phyloP scores from a whole-genome alignment of 495 filamentous ascomycete genomes.

The Talaromyces liani region DNA sequence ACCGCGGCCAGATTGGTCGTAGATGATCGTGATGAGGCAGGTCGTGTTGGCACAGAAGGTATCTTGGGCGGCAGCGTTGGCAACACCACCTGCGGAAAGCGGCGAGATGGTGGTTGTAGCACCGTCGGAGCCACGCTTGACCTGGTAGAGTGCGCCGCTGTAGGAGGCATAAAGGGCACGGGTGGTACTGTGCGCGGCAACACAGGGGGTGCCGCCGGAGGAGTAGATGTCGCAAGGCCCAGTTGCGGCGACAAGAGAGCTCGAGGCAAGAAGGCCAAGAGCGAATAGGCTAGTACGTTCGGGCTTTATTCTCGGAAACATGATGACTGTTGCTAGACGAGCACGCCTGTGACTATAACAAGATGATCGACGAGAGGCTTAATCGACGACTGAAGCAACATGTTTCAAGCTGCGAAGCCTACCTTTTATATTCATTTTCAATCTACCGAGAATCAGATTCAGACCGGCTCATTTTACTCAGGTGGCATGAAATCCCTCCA shows the following conservation, averaged over 20 bases:
- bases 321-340: background rate
- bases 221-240: background rate
- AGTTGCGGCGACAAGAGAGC: slow-evolving; percentile 13
- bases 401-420: background rate
- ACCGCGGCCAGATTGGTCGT: slow-evolving; percentile 23
- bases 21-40: slow-evolving; percentile 44
- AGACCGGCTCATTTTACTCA: background rate
- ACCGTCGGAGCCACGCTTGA: background rate
- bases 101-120: background rate
- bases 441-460: background rate
- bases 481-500: background rate
- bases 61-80: background rate
- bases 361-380: background rate
- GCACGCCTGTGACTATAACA: background rate
- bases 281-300: slow-evolving; percentile 18
- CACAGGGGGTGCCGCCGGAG: slow-evolving; percentile 34
- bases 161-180: slow-evolving; percentile 16
- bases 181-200: slow-evolving; percentile 54
- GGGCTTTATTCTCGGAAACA: slow-evolving; percentile 22
- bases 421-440: background rate
- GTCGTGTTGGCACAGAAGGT: background rate
- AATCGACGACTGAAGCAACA: background rate
- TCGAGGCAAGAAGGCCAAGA: slow-evolving; percentile 31
- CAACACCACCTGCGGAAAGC: background rate
- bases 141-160: background rate